Conservation (phyloP, 345 rosid species). For the Clausena lansium region DNA sequence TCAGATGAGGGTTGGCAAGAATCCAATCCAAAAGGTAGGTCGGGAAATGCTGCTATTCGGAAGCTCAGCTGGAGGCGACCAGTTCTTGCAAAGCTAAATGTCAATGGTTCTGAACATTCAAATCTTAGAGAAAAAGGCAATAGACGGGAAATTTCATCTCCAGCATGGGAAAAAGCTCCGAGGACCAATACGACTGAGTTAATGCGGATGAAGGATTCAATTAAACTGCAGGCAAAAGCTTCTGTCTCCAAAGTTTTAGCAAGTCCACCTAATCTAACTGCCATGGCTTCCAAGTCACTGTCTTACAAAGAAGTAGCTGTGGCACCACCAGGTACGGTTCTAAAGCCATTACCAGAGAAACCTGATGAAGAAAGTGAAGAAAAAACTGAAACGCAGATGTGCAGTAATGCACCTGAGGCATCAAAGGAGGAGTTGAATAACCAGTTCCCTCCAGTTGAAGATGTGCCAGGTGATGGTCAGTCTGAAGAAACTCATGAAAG, state of each 20-base stretch:
- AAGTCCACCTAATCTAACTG: slow-evolving; percentile 33
- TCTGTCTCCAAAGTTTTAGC: slow-evolving; percentile 32
- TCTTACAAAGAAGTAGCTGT: slow-evolving; percentile 71
- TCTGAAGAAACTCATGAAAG: slow-evolving; percentile 26
- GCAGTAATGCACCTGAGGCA: slow-evolving; percentile 21
- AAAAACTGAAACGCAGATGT: slow-evolving; percentile 35
- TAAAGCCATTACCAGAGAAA: slow-evolving; percentile 44
- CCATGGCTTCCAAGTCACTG: slow-evolving; percentile 50
- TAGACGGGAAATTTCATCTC: slow-evolving; percentile 33
- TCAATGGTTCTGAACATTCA: slow-evolving; percentile 30
- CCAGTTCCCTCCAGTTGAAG: slow-evolving; percentile 13
- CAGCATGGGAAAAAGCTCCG: slow-evolving; percentile 24
- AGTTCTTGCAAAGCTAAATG: slow-evolving; percentile 36
- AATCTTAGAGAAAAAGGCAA: slow-evolving; percentile 36
- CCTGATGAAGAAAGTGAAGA: slow-evolving; percentile 32
- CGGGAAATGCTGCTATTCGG: slow-evolving; percentile 34
- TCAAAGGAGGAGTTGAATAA: slow-evolving; percentile 27
- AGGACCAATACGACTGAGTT: slow-evolving; percentile 25
- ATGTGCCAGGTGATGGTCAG: slow-evolving; percentile 20
- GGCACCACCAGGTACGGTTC: slow-evolving; percentile 63
- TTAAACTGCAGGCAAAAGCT: slow-evolving; percentile 24
- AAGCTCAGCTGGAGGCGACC: slow-evolving; percentile 38
- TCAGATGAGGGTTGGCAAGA: slow-evolving; percentile 85
- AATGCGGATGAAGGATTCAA: slow-evolving; percentile 27
- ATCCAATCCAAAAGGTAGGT: slow-evolving; percentile 51